Percentiles rank a stretch among this genome's conserved stretches.
These are phyloP conservation scores for Fragaria nilgerrensis DNA, from an alignment of 306 rosid species.

Conservation along the genomic window DNA sequence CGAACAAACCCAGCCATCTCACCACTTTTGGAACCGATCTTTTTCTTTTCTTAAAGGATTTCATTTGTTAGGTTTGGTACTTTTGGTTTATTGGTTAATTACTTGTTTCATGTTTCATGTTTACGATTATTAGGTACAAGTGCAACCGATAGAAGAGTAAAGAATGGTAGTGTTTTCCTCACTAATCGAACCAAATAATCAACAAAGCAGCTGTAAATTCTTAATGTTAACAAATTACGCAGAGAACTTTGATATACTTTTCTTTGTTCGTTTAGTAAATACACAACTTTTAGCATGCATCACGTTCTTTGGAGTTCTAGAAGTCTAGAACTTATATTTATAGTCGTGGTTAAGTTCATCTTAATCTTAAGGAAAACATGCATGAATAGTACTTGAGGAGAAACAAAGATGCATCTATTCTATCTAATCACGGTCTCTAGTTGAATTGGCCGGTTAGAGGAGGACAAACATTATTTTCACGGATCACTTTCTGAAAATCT, in stretches of 20 bases:
- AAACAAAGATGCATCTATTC: neutral
- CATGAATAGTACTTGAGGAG: neutral
- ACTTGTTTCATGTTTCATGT: neutral
- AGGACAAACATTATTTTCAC: neutral
- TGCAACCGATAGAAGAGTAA: neutral
- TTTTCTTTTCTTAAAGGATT: neutral
- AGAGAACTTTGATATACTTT: neutral
- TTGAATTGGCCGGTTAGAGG: neutral
- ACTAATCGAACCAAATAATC: constrained; percentile 3
- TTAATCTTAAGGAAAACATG: neutral
- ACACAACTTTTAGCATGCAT: neutral
- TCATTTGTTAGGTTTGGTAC: neutral
- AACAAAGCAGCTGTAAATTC: neutral
- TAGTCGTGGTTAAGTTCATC: neutral
- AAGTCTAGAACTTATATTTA: no score
- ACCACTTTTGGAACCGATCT: neutral
- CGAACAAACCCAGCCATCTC: neutral
- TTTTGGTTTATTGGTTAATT: no score
- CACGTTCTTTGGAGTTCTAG: no score
- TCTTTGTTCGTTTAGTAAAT: neutral
- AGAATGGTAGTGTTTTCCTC: neutral
- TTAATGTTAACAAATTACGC: neutral
- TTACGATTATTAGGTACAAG: neutral
- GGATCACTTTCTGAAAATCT: neutral
- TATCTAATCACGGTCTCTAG: neutral